Evolutionary conservation across 129 eudicot genomes (phyloP).

Genomic region (sunflower (Helianthus annuus)): DNA sequence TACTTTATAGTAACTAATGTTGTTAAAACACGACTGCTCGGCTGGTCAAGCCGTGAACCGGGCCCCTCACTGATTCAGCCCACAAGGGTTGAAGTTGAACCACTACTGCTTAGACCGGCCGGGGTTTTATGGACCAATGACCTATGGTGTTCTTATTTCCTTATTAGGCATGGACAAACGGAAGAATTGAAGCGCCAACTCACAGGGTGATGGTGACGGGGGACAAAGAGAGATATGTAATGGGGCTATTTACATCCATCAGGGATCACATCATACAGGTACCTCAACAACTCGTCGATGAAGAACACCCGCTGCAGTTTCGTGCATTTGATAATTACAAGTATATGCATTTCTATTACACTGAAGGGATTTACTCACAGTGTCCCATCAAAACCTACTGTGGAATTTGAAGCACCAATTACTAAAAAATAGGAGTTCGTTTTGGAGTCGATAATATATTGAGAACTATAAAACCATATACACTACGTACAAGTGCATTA

Average conservation of each 20-base stretch:
- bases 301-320: conserved; percentile 37
- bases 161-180: conserved; percentile 59
- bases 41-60: no score
- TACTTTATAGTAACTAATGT: not conserved
- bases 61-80: no score
- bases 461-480: not conserved
- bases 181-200: conserved; percentile 44
- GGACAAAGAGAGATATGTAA: conserved; percentile 44
- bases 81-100: no score
- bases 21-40: no score
- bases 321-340: conserved; percentile 52
- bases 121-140: not conserved
- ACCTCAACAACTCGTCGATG: conserved; percentile 41
- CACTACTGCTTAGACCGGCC: no score
- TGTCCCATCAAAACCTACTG: conserved; percentile 39
- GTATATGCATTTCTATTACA: conserved; percentile 31
- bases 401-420: conserved; percentile 29
- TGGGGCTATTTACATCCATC: conserved; percentile 46
- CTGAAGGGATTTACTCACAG: conserved; percentile 39
- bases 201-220: conserved; percentile 50
- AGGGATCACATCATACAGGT: conserved; percentile 38
- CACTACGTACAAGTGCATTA: no score
- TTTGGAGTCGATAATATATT: not conserved
- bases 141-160: not conserved
- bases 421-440: no score